Evolutionary conservation across 306 rosid genomes (phyloP).

Genomic region (Vigna nakashimae): DNA sequence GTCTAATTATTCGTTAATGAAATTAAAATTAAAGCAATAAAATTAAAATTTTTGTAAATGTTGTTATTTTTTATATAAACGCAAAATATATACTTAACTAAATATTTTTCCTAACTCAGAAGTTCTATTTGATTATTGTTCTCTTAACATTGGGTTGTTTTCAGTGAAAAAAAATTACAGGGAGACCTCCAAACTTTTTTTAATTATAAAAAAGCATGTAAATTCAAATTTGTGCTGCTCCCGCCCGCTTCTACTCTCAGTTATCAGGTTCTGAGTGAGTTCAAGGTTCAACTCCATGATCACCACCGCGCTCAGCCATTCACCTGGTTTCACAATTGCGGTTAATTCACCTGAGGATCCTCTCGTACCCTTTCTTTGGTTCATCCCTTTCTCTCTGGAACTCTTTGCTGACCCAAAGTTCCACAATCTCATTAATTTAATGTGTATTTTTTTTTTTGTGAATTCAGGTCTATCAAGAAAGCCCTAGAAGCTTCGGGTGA

Average conservation of each 20-base stretch:
- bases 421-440: slow-evolving; percentile 1
- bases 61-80: no score
- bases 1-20: no score
- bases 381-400: slow-evolving; percentile 30
- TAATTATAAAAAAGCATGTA: background rate
- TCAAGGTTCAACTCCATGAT: slow-evolving; percentile 26
- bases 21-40: no score
- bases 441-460: background rate
- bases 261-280: background rate
- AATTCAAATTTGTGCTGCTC: slow-evolving; percentile 34
- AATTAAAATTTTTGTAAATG: no score
- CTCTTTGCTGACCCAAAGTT: background rate
- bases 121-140: no score
- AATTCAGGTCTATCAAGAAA: slow-evolving; percentile 61
- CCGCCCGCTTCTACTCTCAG: slow-evolving; percentile 28
- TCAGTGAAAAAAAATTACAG: no score
- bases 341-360: slow-evolving; percentile 53
- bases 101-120: no score
- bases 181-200: no score
- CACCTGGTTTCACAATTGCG: slow-evolving; percentile 6
- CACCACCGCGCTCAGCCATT: slow-evolving; percentile 10
- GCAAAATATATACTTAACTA: no score
- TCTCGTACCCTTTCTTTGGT: slow-evolving; percentile 74
- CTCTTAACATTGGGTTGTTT: no score
- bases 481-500: slow-evolving; percentile 55